phyloP scores from a whole-genome alignment of 1,284 basidiomycete genomes.

The Malassezia restricta region DNA sequence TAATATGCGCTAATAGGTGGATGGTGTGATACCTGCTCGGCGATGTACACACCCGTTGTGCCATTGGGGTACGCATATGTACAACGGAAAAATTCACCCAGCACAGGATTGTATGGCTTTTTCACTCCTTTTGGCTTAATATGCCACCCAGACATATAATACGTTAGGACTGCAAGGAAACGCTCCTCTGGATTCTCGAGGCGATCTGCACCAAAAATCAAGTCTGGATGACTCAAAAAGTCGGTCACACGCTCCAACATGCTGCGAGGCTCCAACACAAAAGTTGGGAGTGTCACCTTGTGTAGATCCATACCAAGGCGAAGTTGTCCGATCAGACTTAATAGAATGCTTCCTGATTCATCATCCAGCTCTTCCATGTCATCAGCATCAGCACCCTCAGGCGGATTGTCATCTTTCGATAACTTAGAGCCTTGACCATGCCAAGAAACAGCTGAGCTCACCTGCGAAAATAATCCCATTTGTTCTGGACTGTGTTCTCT shows the following conservation, averaged over 20 bases:
- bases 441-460: conserved; percentile 31
- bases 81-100: conserved; percentile 96
- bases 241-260: conserved; percentile 53
- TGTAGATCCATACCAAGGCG: conserved; percentile 86
- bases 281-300: conserved; percentile 59
- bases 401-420: conserved; percentile 34
- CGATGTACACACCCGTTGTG: conserved; percentile 85
- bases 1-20: conserved; percentile 93
- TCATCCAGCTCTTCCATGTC: conserved; percentile 48
- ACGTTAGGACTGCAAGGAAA: conserved; percentile 79
- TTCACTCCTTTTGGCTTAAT: conserved; percentile 99
- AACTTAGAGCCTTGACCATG: conserved; percentile 23
- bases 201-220: conserved; percentile 77
- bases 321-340: conserved; percentile 64
- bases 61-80: conserved; percentile 84
- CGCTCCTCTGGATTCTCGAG: conserved; percentile 72
- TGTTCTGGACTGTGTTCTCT: too few species aligned
- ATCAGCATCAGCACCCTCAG: conserved; percentile 41
- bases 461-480: conserved; percentile 41
- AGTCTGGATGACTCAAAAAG: conserved; percentile 96
- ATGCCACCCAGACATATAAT: conserved; percentile 98
- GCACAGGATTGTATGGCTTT: conserved; percentile 96
- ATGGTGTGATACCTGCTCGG: conserved; percentile 92
- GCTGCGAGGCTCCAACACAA: conserved; percentile 43
- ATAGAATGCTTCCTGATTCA: conserved; percentile 47